Evolutionary conservation across 495 filamentous ascomycete genomes (phyloP).

Genomic region (Neurospora hispaniola): DNA sequence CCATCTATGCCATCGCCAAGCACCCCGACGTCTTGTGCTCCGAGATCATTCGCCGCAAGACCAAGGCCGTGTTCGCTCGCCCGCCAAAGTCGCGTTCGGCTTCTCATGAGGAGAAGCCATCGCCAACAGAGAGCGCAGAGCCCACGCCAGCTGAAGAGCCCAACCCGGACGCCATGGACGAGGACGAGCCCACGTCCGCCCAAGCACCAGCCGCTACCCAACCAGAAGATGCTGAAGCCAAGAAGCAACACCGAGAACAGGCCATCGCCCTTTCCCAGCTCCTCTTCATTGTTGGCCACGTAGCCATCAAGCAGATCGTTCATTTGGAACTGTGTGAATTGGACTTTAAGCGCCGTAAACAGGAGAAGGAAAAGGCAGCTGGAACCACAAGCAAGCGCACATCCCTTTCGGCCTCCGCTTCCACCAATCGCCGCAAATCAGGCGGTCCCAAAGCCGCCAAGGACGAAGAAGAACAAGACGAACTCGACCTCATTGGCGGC

Average conservation of each 20-base stretch:
- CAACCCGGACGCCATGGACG: slow-evolving; percentile 15
- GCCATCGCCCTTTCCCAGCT: slow-evolving; percentile 78
- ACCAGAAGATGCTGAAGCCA: slow-evolving; percentile 16
- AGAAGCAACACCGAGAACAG: slow-evolving; percentile 44
- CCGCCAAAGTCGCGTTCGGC: slow-evolving; percentile 26
- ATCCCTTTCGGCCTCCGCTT: slow-evolving; percentile 17
- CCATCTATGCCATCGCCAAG: slow-evolving; percentile 90
- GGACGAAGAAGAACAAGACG: slow-evolving; percentile 59
- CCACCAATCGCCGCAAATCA: neutral
- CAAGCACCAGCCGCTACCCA: slow-evolving; percentile 21
- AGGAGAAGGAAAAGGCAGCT: slow-evolving; percentile 76
- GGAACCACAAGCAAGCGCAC: slow-evolving; percentile 26
- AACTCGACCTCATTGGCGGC: slow-evolving; percentile 91
- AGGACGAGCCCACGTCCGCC: slow-evolving; percentile 14
- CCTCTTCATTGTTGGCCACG: slow-evolving; percentile 90
- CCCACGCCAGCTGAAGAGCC: slow-evolving; percentile 5
- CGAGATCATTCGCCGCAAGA: slow-evolving; percentile 80
- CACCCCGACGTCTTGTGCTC: slow-evolving; percentile 92
- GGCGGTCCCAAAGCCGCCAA: slow-evolving; percentile 23
- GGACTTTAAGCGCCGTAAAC: slow-evolving; percentile 94
- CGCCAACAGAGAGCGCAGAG: neutral
- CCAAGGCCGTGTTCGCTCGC: slow-evolving; percentile 61
- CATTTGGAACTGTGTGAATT: slow-evolving; percentile 95
- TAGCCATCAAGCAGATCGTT: slow-evolving; percentile 98
- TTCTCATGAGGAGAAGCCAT: slow-evolving; percentile 29